Evolutionary conservation across 2,329 filamentous ascomycete species (phyloP).

Genomic region (Arthrobotrys sinensis): DNA sequence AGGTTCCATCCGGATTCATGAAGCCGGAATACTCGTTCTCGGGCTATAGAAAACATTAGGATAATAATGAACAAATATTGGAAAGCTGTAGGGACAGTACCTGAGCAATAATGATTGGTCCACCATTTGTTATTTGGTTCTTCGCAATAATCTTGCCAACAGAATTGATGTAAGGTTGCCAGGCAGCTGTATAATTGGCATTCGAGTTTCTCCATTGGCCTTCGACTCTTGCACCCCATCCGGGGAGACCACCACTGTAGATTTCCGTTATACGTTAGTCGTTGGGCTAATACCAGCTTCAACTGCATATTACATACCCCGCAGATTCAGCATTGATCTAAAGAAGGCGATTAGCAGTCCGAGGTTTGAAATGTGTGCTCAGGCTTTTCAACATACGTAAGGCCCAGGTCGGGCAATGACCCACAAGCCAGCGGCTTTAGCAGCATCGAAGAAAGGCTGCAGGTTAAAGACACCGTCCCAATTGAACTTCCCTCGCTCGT

Average conservation of each 20-base stretch:
- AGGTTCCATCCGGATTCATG: constrained; percentile 67
- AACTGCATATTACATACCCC: constrained; percentile 20
- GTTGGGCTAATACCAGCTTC: neutral
- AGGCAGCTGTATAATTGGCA: constrained; percentile 63
- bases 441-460: constrained; percentile 83
- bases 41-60: constrained; percentile 67
- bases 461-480: constrained; percentile 81
- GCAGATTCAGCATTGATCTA: constrained; percentile 64
- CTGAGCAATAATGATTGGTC: constrained; percentile 83
- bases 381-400: constrained; percentile 36
- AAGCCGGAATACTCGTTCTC: constrained; percentile 82
- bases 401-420: constrained; percentile 73
- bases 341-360: neutral
- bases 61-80: neutral
- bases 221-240: constrained; percentile 77
- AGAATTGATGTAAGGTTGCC: constrained; percentile 73
- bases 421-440: constrained; percentile 80
- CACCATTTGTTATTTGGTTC: constrained; percentile 85
- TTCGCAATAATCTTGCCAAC: constrained; percentile 79
- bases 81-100: constrained; percentile 4
- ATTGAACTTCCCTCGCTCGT: constrained; percentile 78
- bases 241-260: constrained; percentile 82
- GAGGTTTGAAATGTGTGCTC: neutral
- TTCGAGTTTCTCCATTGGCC: constrained; percentile 63
- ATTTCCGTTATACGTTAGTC: constrained; percentile 35